Evolutionary conservation across 192 early-diverging fungal genomes (phyloP), one percentile per base, ranked within the genome.

Genomic region (Coemansia sp.): DNA sequence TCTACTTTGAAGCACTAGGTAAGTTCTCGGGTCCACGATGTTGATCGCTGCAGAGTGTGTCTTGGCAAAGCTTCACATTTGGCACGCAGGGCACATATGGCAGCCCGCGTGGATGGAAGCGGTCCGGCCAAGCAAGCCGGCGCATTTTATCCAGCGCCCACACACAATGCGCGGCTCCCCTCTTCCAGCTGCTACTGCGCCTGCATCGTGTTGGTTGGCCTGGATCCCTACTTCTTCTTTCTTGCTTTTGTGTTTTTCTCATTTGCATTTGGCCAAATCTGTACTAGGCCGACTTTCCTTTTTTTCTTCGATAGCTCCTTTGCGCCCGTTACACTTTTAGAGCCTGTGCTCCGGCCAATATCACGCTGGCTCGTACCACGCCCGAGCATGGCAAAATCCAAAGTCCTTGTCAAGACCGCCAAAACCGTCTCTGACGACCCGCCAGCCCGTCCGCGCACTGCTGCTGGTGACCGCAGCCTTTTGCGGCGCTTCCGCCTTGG

Each of bases 361-460:
- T 28, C 46, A 28, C 26, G 46, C 21, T 30, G 46, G 46, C 23
- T 28, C 23, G 11, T n/a, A 21, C 30, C 26, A 48, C 46, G 31
- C n/a, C 49, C 33, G 35, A 59, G 23, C 59, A 78, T 78, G 74
- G 64, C 60, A 55, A 78, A 78, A 64, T 67, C 74, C 49, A 71
- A 60, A 38, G 44, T 70, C 10, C 54, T 75, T 53, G 19, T 63
- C 40, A 66, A 70, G 39, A 33, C 57, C 10, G 55, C 55, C 35
- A 77, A 70, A 55, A 37, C 59, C 43, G 58, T 54, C 46, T 53
- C 38, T 48, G 20, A 35, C 58, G 74, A 56, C 13, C 38, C 57
- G 15, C 42, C 59, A 10, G 59, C 48, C 5, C 68, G 74, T 31
- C 74, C 74, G 48, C 74, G 64, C 53, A 78, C 74, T 2, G 68